These are phyloP conservation scores for Anthracocystis setariae DNA, from an alignment of 1,284 basidiomycete species.

Conservation along the genomic window DNA sequence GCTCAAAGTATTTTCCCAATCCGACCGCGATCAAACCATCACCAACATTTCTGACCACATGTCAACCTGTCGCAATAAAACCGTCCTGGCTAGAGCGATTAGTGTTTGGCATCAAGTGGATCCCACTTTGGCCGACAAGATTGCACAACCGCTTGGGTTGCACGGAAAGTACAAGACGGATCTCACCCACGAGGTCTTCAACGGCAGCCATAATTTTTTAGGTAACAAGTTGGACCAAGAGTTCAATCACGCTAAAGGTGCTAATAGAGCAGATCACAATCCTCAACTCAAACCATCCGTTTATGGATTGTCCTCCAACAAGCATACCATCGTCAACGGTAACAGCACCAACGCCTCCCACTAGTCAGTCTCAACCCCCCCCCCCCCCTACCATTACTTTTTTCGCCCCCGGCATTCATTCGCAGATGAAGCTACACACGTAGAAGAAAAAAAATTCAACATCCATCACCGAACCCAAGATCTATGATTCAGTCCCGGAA, in stretches of 20 bases:
- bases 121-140: conserved; percentile 35
- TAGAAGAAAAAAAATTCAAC: too few relatives aligned
- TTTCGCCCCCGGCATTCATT: too few relatives aligned
- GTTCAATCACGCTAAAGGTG: conserved; percentile 2
- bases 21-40: conserved; percentile 35
- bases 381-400: too few relatives aligned
- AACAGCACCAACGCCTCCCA: conserved; percentile 11
- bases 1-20: conserved; percentile 79
- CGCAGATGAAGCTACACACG: too few relatives aligned
- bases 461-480: too few relatives aligned
- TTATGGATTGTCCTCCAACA: conserved; percentile 23
- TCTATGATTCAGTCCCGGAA: too few relatives aligned
- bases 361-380: too few relatives aligned
- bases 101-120: conserved; percentile 56
- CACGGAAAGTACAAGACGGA: conserved; percentile 49
- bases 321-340: conserved; percentile 18
- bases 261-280: conserved; percentile 15
- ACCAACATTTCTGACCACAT: conserved; percentile 52
- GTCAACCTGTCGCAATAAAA: conserved; percentile 37
- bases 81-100: conserved; percentile 38
- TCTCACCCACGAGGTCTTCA: conserved; percentile 33
- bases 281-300: conserved; percentile 20
- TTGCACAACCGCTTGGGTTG: conserved; percentile 48
- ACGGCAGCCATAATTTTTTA: conserved; percentile 55
- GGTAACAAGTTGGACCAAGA: conserved; percentile 27